Evolutionary conservation across 1,284 basidiomycete species (phyloP).

Genomic region (Cryptococcus maquisensis): DNA sequence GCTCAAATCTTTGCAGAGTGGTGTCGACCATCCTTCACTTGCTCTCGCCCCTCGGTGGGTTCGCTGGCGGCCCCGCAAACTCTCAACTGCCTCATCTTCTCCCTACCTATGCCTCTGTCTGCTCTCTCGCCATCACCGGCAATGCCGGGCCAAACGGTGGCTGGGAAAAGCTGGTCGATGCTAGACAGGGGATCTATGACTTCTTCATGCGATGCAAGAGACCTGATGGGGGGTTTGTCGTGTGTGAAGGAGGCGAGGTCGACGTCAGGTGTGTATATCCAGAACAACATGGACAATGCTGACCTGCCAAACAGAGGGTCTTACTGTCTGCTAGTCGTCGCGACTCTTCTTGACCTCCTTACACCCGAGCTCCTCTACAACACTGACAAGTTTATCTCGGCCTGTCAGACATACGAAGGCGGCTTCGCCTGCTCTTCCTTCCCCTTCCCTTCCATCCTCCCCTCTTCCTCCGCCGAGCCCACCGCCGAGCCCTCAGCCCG

Average conservation of each 20-base stretch:
- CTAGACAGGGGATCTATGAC: conserved; percentile 68
- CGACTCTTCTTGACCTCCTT: conserved; percentile 69
- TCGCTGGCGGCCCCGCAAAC: conserved; percentile 77
- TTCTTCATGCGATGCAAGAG: conserved; percentile 94
- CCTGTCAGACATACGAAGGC: conserved; percentile 96
- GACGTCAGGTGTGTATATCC: conserved; percentile 69
- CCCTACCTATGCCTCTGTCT: conserved; percentile 85
- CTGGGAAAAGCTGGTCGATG: conserved; percentile 71
- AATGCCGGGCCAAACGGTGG: conserved; percentile 58
- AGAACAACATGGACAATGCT: not conserved
- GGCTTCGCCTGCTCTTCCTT: conserved; percentile 79
- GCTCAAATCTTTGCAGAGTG: conserved; percentile 1
- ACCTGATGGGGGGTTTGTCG: conserved; percentile 88
- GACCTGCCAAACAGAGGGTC: conserved; percentile 56
- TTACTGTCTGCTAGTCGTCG: conserved; percentile 70
- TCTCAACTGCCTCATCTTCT: conserved; percentile 79
- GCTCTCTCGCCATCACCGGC: conserved; percentile 76
- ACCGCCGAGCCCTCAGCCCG: conserved; percentile 55
- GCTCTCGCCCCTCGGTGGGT: conserved; percentile 80
- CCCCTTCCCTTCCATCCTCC: conserved; percentile 32
- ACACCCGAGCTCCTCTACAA: conserved; percentile 75
- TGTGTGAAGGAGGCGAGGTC: conserved; percentile 81
- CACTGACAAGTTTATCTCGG: conserved; percentile 52
- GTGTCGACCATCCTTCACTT: conserved; percentile 63
- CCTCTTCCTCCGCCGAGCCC: conserved; percentile 6